Evolutionary conservation across 225 moss, liverwort and hornwort species (phyloP).

Genomic region (Rhytidiadelphus loreus): DNA sequence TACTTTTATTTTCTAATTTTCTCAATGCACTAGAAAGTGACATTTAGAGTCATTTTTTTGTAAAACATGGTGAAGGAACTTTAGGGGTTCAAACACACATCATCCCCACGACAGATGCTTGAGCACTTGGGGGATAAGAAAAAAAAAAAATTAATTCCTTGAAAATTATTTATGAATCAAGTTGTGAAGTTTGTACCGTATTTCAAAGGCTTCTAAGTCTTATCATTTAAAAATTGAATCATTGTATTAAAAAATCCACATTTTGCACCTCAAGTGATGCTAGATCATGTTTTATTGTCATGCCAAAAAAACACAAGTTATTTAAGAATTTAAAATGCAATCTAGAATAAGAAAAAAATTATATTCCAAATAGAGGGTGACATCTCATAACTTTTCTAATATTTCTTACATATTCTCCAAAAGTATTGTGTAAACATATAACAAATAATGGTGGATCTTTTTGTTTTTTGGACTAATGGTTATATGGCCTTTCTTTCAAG

Average conservation of each 20-base stretch:
- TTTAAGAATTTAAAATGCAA: not conserved
- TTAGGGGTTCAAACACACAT: not conserved
- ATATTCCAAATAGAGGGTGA: not conserved
- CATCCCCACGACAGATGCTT: rapidly evolving
- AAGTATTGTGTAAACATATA: no score
- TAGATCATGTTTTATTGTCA: not conserved
- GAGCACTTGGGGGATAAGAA: rapidly evolving
- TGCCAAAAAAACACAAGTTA: not conserved
- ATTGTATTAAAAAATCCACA: not conserved
- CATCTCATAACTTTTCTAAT: not conserved
- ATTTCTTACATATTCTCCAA: not conserved
- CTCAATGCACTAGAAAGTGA: not conserved
- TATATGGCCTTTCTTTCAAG: no score
- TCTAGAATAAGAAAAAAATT: not conserved
- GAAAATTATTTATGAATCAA: not conserved
- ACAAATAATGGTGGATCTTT: no score
- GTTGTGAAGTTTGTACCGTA: not conserved
- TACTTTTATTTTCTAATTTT: not conserved
- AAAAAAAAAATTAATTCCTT: not conserved
- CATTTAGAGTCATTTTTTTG: no score
- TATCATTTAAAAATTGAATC: not conserved
- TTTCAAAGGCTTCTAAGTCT: not conserved
- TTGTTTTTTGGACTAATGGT: no score
- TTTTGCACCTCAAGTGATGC: not conserved
- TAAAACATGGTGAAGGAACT: not conserved